Percentiles rank a stretch among this genome's conserved stretches.
These are phyloP conservation scores for Cyclotella cryptica DNA, from an alignment of 108 stramenopile species.

Conservation along the genomic window DNA sequence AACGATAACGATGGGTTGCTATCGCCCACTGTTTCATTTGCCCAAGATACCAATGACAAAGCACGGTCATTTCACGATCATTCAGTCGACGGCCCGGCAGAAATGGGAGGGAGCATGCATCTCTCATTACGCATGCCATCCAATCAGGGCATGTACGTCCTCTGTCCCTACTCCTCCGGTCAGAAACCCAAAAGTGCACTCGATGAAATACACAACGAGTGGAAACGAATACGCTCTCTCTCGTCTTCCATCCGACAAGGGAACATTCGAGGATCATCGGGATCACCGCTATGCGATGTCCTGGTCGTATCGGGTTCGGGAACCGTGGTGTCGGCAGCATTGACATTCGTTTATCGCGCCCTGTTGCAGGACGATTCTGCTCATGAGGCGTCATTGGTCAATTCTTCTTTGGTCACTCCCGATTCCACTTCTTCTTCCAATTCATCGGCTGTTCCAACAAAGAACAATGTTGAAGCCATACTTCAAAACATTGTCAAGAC, in stretches of 20 bases:
- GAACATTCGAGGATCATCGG: conserved; percentile 65
- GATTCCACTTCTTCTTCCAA: background rate
- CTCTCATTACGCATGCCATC: conserved; percentile 77
- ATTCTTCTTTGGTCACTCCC: conserved; percentile 17
- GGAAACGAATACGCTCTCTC: conserved; percentile 68
- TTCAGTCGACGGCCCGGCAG: background rate
- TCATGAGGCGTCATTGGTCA: conserved; percentile 19
- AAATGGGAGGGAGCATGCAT: conserved; percentile 65
- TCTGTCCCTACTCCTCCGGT: conserved; percentile 14
- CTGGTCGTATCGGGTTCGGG: conserved; percentile 72
- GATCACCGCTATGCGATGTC: conserved; percentile 71
- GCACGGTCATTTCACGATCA: background rate
- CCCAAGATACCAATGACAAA: conserved; percentile 14
- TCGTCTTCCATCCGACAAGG: conserved; percentile 67
- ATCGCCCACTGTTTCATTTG: conserved; percentile 43
- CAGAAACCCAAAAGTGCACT: conserved; percentile 55
- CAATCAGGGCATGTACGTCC: conserved; percentile 59
- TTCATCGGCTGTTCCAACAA: background rate
- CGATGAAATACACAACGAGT: conserved; percentile 69
- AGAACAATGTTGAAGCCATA: conserved; percentile 28
- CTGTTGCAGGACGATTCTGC: conserved; percentile 57
- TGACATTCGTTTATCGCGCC: conserved; percentile 80
- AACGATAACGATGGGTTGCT: background rate
- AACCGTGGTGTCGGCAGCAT: conserved; percentile 54
- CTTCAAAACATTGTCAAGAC: conserved; percentile 52